These are phyloP conservation scores for Coelastrella sp. DNA, from an alignment of 139 green algal genomes.

Conservation along the genomic window DNA sequence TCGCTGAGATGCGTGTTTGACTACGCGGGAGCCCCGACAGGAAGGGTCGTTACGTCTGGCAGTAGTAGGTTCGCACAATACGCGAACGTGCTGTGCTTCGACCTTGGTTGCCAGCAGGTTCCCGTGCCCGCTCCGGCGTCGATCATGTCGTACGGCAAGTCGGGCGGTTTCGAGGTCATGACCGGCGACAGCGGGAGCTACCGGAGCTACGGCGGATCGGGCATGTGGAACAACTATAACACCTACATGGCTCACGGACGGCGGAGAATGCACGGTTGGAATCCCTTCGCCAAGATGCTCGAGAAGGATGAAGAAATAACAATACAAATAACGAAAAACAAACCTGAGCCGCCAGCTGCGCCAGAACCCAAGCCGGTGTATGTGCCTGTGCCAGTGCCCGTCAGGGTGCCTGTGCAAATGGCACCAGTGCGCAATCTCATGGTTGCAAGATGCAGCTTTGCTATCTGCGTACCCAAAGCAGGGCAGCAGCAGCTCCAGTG, in stretches of 20 bases:
- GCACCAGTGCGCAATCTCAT: not conserved
- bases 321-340: not conserved
- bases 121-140: not conserved
- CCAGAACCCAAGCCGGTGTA: not conserved
- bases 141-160: not conserved
- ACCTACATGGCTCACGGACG: not conserved
- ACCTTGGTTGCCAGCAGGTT: not conserved
- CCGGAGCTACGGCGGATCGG: not conserved
- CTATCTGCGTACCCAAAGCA: not conserved
- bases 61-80: not conserved
- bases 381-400: not conserved
- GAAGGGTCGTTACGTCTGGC: not conserved
- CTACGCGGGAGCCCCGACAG: not conserved
- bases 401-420: not conserved
- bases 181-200: not conserved
- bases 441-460: not conserved
- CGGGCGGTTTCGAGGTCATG: not conserved
- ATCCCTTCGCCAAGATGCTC: not conserved
- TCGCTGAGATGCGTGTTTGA: not conserved
- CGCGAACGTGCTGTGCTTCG: not conserved
- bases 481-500: not conserved
- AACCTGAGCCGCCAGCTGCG: not conserved
- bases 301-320: not conserved
- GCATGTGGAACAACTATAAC: not conserved
- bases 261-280: not conserved